Percentiles rank a stretch among this genome's conserved stretches.
Conservation (phyloP, 371 early-diverging fungal genomes). For the Mucor racemosus region DNA sequence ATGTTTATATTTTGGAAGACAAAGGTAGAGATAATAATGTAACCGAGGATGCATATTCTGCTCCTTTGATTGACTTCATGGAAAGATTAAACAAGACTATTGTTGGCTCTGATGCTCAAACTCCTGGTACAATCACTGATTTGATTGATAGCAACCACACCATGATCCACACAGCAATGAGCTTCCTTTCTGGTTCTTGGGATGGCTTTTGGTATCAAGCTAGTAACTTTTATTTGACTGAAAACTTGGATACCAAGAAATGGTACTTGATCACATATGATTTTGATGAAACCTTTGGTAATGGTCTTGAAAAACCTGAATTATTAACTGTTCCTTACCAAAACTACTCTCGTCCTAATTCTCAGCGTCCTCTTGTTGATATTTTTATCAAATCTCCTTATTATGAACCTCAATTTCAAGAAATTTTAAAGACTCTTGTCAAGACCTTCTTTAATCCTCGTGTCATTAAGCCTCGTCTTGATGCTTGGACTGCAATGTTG, state of each 20-base stretch:
- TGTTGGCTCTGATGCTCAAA: conserved; percentile 29
- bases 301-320: conserved; percentile 34
- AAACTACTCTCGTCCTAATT: conserved; percentile 35
- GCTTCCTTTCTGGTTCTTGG: conserved; percentile 55
- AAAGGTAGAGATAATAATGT: conserved; percentile 23
- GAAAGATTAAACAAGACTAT: conserved; percentile 21
- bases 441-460: conserved; percentile 55
- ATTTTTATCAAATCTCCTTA: conserved; percentile 44
- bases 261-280: conserved; percentile 59
- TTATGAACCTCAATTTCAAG: conserved; percentile 46
- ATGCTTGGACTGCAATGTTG: conserved; percentile 54
- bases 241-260: conserved; percentile 42
- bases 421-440: conserved; percentile 46
- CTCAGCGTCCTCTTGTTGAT: conserved; percentile 41
- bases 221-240: conserved; percentile 54
- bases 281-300: conserved; percentile 60
- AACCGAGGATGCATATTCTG: conserved; percentile 23
- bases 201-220: conserved; percentile 55
- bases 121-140: conserved; percentile 34
- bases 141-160: conserved; percentile 41
- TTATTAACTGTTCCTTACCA: conserved; percentile 43
- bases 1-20: conserved; percentile 44
- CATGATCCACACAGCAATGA: conserved; percentile 51
- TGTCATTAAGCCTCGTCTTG: conserved; percentile 47
- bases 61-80: conserved; percentile 36